Evolutionary conservation across 768 basidiomycete species (phyloP), one percentile per base, ranked within the genome.

Genomic region (Vararia minispora): DNA sequence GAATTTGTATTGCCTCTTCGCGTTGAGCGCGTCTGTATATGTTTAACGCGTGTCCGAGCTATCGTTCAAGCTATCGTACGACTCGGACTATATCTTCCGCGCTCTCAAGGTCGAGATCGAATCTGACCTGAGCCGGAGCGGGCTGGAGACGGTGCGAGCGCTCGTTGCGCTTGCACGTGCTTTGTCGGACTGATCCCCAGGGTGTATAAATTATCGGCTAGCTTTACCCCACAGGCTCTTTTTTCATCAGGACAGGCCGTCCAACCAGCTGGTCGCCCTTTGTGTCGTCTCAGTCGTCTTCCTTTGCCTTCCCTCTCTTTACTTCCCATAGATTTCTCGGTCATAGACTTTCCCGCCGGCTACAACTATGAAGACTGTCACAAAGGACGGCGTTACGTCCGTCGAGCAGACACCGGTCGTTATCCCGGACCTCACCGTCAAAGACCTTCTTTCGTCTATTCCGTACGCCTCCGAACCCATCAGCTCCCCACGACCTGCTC

Each of bases 351-450:
- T 18, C 28, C 25, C 14, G 29, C 28, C n/a, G n/a, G n/a, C n/a
- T n/a, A 28, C 41, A 16, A 8, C 33, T 35, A 50, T 45, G 44
- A 52, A 49, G 28, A 46, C 50, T 3, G 41, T 39, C 36, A 36
- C 41, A 13, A 37, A 41, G 24, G 40, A 39, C 23, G 42, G 41
- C 20, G 43, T 42, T 25, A 47, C 47, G 23, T 37, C 28, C 35
- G 52, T 68, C 33, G 66, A 78, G 43, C 83, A 84, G 61, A 69
- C 63, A 29, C 65, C 70, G 33, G 71, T 74, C 43, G 52, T 70
- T 20, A 83, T 94, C 45, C 90, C 90, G 16, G 80, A 89, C 65
- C 71, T 89, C 45, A 71, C 84, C 27, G 71, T 92, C 58, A 95
- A 92, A 65, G 84, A 95, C 52, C 56, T 94, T 49, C 69, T 92